phyloP scores from a whole-genome alignment of 2,329 filamentous ascomycete genomes.

The Aspergillus spinulosporus region DNA sequence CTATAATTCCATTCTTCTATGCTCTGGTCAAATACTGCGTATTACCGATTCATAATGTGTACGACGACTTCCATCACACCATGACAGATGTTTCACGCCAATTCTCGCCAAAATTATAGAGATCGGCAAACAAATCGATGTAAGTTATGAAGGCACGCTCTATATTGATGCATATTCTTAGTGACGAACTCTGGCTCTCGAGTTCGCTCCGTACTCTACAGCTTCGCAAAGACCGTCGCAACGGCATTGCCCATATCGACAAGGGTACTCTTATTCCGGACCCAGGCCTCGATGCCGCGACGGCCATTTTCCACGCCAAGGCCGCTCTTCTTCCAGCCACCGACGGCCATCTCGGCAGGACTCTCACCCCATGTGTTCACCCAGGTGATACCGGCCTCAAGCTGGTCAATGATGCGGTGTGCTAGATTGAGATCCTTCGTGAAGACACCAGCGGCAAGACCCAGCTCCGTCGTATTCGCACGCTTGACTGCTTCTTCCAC shows the following conservation, averaged over 20 bases:
- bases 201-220: constrained; percentile 43
- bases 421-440: constrained; percentile 72
- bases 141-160: no score
- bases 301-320: constrained; percentile 84
- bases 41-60: no score
- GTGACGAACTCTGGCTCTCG: no score
- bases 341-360: constrained; percentile 88
- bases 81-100: no score
- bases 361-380: constrained; percentile 90
- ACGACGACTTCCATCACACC: no score
- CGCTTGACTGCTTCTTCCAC: constrained; percentile 69
- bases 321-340: constrained; percentile 89
- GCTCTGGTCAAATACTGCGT: no score
- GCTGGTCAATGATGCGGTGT: constrained; percentile 67
- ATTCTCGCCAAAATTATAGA: no score
- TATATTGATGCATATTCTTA: no score
- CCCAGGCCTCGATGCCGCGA: constrained; percentile 76
- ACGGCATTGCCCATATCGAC: constrained; percentile 75
- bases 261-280: constrained; percentile 82
- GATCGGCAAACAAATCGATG: no score
- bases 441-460: constrained; percentile 82
- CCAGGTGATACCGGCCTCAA: constrained; percentile 88
- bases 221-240: constrained; percentile 71
- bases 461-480: constrained; percentile 75
- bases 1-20: not conserved